Base-by-base conservation (phyloP, 2,329 filamentous ascomycete species). In the Phialocephala subalpina region DNA sequence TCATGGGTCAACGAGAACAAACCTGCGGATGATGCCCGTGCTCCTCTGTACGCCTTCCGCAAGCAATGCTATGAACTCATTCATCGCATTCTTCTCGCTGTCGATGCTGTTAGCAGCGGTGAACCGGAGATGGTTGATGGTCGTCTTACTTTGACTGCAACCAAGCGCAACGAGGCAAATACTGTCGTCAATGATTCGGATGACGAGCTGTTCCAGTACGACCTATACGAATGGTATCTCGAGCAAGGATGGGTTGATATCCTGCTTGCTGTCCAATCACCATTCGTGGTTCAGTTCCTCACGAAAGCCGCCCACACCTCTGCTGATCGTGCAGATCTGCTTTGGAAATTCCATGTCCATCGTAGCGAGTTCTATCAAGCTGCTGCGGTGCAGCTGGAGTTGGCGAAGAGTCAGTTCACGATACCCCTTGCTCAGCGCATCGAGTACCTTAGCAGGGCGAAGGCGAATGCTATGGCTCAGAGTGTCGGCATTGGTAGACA, bases 221-320 rank as follows among this genome's bases (percentile, higher is more conserved):
- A 93, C 73, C 84, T 99, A n/a, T 99, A 97, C 77, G 94, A 97
- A 74, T 99, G 96, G 95, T 99, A 99, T 78, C 89, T 98, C 71
- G 81, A 86, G 62, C 90, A 94, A 77, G 91, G 92, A 20, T 94
- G 92, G 89, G 91, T 88, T 11, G 93, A 97, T 69, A 90, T 94
- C 16, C 86, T 99, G 33, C 86, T 99, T 38, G 89, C 91, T 40
- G 93, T 96, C 60, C 87, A 94, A 64, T 97, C 94, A 5, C 87
- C 90, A 0, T 94, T 94, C 73, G 93, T 98, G 29, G 86, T 97
- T 49, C 92, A 90, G 1, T 99, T 97, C 77, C 86, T 99, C 2
- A 85, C 92, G 74, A 89, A 91, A 61, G 90, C 93, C 66, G 92
- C 93, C 0, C 82, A 83, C 4, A 88, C 89, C 7, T 89, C 94